Percentiles rank a stretch among this genome's conserved stretches.
These are phyloP conservation scores for Pinus taeda DNA, from an alignment of 75 land plant genomes.

Conservation along the genomic window DNA sequence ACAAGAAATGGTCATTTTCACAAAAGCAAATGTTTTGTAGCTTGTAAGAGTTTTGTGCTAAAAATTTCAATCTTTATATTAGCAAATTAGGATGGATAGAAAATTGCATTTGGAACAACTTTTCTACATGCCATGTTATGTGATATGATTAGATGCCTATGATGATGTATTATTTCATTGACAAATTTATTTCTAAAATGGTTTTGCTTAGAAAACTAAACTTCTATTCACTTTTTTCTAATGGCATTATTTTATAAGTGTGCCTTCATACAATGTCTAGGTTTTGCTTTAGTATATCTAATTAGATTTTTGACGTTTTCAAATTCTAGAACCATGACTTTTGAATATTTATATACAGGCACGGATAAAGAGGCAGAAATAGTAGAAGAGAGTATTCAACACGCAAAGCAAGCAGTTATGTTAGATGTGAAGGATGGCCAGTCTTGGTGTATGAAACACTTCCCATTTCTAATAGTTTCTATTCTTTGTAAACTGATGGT, in stretches of 20 bases:
- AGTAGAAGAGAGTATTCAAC: conserved; percentile 88
- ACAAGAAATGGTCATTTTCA: too few species aligned
- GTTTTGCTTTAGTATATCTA: not conserved
- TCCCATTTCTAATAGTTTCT: conserved; percentile 6
- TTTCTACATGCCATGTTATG: too few species aligned
- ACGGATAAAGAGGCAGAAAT: conserved; percentile 49
- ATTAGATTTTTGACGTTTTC: not conserved
- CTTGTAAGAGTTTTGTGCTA: too few species aligned
- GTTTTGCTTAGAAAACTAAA: not conserved
- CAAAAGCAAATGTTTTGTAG: too few species aligned
- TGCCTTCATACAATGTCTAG: not conserved
- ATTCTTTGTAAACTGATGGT: not conserved
- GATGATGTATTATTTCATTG: not conserved
- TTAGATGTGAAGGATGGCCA: conserved; percentile 96
- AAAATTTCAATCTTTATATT: too few species aligned
- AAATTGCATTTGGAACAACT: not conserved
- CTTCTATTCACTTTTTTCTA: not conserved
- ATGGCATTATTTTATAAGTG: not conserved
- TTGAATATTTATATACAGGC: conserved; percentile 29
- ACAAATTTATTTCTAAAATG: not conserved
- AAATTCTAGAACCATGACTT: not conserved
- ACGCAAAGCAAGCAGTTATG: conserved; percentile 87
- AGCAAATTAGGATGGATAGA: not conserved
- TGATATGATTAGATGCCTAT: too few species aligned
- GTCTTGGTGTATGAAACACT: conserved; percentile 87